These are phyloP conservation scores for Penicillium verhagenii DNA, from an alignment of 495 filamentous ascomycete genomes.

Conservation along the genomic window DNA sequence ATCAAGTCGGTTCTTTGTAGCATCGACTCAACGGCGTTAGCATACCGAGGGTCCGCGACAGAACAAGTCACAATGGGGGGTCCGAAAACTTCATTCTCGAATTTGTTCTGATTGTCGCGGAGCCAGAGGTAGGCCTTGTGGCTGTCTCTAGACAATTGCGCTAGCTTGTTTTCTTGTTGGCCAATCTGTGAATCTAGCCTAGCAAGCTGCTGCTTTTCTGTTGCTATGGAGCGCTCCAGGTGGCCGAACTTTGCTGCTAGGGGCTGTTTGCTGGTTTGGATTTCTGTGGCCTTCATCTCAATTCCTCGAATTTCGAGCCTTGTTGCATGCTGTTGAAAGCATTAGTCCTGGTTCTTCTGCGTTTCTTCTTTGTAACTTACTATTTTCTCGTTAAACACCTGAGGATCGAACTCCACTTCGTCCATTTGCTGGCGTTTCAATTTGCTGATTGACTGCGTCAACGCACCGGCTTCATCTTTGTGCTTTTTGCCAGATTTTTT, in stretches of 20 bases:
- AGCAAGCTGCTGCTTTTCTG: constrained; percentile 49
- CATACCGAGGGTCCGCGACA: constrained; percentile 71
- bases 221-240: constrained; percentile 27
- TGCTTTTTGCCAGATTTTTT: constrained; percentile 46
- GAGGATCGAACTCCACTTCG: constrained; percentile 51
- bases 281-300: constrained; percentile 34
- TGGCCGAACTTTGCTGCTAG: constrained; percentile 27
- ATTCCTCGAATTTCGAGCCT: constrained; percentile 20
- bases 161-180: constrained; percentile 65
- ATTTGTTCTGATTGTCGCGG: constrained; percentile 63
- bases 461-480: constrained; percentile 47
- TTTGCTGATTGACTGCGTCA: constrained; percentile 41
- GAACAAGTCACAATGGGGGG: constrained; percentile 82
- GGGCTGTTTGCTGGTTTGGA: constrained; percentile 27
- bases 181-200: constrained; percentile 73
- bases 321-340: background rate
- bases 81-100: constrained; percentile 80
- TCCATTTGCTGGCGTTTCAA: constrained; percentile 50
- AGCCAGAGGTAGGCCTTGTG: constrained; percentile 77
- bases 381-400: constrained; percentile 51
- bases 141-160: constrained; percentile 56
- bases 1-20: constrained; percentile 62
- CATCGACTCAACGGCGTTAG: constrained; percentile 70
- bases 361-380: constrained; percentile 23
- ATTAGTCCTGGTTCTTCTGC: constrained; percentile 15